A percentile compares a stretch with the other conserved stretches of the same genome.
phyloP scores from a whole-genome alignment of 2,329 filamentous ascomycete species.

The Phyllachora maydis region DNA sequence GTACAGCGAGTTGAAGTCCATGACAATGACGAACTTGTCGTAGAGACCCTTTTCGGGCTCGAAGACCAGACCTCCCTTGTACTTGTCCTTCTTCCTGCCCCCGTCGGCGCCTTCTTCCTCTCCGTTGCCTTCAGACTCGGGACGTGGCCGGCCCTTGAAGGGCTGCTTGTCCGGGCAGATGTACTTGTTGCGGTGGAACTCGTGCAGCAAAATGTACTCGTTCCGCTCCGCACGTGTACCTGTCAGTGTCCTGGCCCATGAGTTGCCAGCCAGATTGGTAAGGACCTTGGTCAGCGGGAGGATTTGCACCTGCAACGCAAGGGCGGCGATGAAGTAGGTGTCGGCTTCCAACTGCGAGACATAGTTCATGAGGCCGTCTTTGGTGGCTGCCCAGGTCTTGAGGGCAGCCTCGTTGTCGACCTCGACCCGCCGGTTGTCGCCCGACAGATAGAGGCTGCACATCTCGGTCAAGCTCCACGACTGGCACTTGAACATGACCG shows the following conservation, averaged over 20 bases:
- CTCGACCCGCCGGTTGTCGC: slow-evolving; percentile 54
- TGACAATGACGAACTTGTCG: slow-evolving; percentile 94
- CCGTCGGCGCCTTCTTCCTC: slow-evolving; percentile 48
- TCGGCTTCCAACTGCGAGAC: slow-evolving; percentile 86
- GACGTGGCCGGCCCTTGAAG: slow-evolving; percentile 53
- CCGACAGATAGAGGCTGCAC: slow-evolving; percentile 73
- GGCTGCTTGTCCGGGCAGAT: slow-evolving; percentile 91
- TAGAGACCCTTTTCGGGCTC: slow-evolving; percentile 95
- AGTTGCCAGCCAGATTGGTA: slow-evolving; percentile 93
- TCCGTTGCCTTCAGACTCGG: slow-evolving; percentile 52
- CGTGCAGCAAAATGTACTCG: slow-evolving; percentile 95
- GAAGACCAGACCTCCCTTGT: slow-evolving; percentile 94
- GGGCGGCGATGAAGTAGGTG: slow-evolving; percentile 84
- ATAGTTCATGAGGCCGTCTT: slow-evolving; percentile 79
- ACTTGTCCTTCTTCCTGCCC: slow-evolving; percentile 96
- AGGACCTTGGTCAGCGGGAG: slow-evolving; percentile 84
- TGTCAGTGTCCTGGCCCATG: slow-evolving; percentile 88
- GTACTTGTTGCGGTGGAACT: slow-evolving; percentile 92
- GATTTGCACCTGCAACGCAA: slow-evolving; percentile 78
- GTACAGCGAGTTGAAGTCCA: slow-evolving; percentile 99
- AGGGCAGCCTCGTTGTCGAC: slow-evolving; percentile 76
- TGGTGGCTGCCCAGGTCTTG: slow-evolving; percentile 67
- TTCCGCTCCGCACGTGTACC: slow-evolving; percentile 94
- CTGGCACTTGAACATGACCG: slow-evolving; percentile 89
- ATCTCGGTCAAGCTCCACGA: slow-evolving; percentile 97